These are phyloP conservation scores for Aegilops tauschii DNA, from an alignment of 176 grass and related monocot species.

Conservation along the genomic window DNA sequence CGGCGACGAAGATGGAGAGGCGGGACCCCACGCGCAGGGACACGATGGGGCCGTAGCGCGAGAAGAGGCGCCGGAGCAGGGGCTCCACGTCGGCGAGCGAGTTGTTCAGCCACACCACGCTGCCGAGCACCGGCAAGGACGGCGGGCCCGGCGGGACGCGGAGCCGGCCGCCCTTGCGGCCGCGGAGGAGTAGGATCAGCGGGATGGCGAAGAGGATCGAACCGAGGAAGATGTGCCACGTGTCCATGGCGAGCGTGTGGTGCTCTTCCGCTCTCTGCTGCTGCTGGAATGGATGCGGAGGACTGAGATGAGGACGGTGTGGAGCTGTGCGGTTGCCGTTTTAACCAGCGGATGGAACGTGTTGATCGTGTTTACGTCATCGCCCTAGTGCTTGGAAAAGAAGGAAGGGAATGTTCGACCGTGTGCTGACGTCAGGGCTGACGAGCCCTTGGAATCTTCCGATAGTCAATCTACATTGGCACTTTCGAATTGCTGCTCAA, in stretches of 20 bases:
- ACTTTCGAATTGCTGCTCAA: not conserved
- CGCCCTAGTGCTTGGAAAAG: not conserved
- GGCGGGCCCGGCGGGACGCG: not conserved
- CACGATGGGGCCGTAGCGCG: conserved; percentile 42
- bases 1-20: conserved; percentile 34
- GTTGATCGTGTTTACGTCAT: not conserved
- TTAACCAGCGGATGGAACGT: not conserved
- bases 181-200: not conserved
- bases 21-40: conserved; percentile 32
- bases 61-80: conserved; percentile 14
- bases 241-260: not conserved
- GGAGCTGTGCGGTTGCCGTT: not conserved
- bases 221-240: not conserved
- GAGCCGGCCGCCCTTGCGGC: not conserved
- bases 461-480: not conserved
- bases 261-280: not conserved
- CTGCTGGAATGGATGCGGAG: not conserved
- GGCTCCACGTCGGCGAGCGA: not conserved
- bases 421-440: not conserved
- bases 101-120: conserved; percentile 15
- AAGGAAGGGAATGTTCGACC: not conserved
- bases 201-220: not conserved
- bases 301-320: not conserved
- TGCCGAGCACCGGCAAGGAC: not conserved
- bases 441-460: not conserved